phyloP scores from a whole-genome alignment of 805 yeast species.

The Ogataea pini region DNA sequence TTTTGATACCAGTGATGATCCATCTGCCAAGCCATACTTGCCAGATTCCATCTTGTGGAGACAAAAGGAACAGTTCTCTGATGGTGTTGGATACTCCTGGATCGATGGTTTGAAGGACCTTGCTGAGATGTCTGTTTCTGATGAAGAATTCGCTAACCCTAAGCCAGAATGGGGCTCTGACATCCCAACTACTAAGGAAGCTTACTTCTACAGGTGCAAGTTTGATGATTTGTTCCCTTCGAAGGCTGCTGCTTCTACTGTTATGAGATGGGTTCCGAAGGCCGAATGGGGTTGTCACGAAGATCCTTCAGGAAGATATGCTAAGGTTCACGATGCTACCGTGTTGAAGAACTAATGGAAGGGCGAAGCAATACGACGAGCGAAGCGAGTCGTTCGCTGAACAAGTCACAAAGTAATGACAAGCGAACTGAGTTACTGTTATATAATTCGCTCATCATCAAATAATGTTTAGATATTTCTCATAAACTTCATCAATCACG shows the following conservation, averaged over 20 bases:
- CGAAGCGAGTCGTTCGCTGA: neutral
- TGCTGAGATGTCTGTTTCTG: slow-evolving; percentile 83
- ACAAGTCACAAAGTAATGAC: neutral
- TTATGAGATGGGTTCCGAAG: slow-evolving; percentile 99
- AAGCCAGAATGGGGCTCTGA: slow-evolving; percentile 96
- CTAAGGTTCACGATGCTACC: slow-evolving; percentile 81
- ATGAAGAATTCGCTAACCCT: slow-evolving; percentile 87
- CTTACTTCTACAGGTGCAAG: slow-evolving; percentile 97
- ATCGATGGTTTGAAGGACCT: slow-evolving; percentile 96
- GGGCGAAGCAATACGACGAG: neutral
- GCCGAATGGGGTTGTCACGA: slow-evolving; percentile 99
- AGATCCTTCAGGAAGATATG: slow-evolving; percentile 98
- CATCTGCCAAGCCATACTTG: slow-evolving; percentile 76
- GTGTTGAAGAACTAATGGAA: slow-evolving; percentile 31
- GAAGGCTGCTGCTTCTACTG: slow-evolving; percentile 92
- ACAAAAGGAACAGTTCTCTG: slow-evolving; percentile 99
- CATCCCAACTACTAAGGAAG: slow-evolving; percentile 96
- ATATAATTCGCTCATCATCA: neutral
- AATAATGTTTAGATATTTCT: too few relatives aligned
- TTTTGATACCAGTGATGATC: slow-evolving; percentile 88
- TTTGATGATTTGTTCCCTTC: slow-evolving; percentile 92
- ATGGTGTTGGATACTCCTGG: slow-evolving; percentile 99
- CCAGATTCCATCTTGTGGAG: slow-evolving; percentile 98
- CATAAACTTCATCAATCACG: too few relatives aligned
- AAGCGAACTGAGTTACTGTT: neutral